Conservation (phyloP, 148 eudicot species). For the Rhododendron simsii region DNA sequence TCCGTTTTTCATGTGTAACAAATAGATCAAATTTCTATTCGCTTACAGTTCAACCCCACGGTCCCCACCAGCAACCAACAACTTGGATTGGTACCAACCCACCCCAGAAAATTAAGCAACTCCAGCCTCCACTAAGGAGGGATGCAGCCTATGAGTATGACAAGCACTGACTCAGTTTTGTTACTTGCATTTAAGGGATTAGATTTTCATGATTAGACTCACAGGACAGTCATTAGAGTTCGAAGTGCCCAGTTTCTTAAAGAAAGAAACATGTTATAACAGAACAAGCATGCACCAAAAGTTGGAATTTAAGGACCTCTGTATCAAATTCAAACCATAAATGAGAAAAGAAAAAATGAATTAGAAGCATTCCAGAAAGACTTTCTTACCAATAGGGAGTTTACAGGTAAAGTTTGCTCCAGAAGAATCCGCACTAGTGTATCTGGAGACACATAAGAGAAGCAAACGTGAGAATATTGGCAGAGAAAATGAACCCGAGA, state of each 20-base stretch:
- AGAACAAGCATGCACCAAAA: neutral
- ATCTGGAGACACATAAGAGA: constrained; percentile 23
- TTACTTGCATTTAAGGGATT: neutral
- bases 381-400: constrained; percentile 31
- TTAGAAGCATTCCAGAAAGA: neutral
- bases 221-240: neutral
- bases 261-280: neutral
- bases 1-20: neutral
- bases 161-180: neutral
- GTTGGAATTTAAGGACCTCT: neutral
- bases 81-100: neutral
- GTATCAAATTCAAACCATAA: neutral
- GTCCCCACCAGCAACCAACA: neutral
- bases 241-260: neutral
- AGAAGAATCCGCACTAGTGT: constrained; percentile 41
- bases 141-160: neutral
- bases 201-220: neutral
- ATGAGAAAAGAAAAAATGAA: neutral
- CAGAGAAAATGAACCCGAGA: neutral
- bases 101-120: neutral
- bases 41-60: neutral
- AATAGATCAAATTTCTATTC: neutral
- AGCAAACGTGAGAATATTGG: neutral
- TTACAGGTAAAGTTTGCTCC: constrained; percentile 36
- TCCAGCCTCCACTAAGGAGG: neutral